Percentiles rank a stretch among this genome's conserved stretches.
Conservation (phyloP, 371 early-diverging fungal genomes). For the Mortierella sp. region DNA sequence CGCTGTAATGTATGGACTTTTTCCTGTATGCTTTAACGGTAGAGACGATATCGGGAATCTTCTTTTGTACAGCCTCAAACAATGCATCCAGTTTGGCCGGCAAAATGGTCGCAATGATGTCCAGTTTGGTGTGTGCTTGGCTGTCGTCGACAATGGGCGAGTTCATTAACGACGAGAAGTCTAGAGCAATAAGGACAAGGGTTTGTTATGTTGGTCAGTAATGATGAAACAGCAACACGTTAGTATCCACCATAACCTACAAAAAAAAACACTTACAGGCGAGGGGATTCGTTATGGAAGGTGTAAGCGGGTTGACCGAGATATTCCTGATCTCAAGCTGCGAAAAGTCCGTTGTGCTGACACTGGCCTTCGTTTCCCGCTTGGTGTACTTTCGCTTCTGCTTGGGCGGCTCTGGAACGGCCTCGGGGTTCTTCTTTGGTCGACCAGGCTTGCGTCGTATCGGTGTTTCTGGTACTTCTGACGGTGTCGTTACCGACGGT, state of each 20-base stretch:
- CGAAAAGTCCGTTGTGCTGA: conserved; percentile 17
- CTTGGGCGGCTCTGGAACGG: not conserved
- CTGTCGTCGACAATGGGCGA: conserved; percentile 35
- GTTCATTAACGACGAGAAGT: conserved; percentile 33
- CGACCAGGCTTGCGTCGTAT: not conserved
- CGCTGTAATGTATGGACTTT: not conserved
- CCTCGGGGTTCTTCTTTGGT: not conserved
- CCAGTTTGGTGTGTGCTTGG: conserved; percentile 31
- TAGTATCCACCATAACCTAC: too few species aligned
- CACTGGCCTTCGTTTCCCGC: conserved; percentile 5
- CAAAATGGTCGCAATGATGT: conserved; percentile 13
- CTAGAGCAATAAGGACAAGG: conserved; percentile 8
- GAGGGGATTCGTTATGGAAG: conserved; percentile 18
- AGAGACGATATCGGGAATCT: conserved; percentile 17
- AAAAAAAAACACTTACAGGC: conserved; percentile 27
- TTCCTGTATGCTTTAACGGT: conserved; percentile 24
- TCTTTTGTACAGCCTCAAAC: conserved; percentile 29
- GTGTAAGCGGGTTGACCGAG: conserved; percentile 35
- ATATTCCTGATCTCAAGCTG: conserved; percentile 45
- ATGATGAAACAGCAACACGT: not conserved
- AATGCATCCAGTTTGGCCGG: conserved; percentile 25
- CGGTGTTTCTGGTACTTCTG: not conserved
- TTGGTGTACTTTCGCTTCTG: conserved; percentile 8
- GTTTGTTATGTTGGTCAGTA: not conserved
- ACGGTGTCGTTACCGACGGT: not conserved